A percentile compares a stretch with the other conserved stretches of the same genome.
Conservation (phyloP, 2,329 filamentous ascomycete genomes). For the Cercospora brassicicola region DNA sequence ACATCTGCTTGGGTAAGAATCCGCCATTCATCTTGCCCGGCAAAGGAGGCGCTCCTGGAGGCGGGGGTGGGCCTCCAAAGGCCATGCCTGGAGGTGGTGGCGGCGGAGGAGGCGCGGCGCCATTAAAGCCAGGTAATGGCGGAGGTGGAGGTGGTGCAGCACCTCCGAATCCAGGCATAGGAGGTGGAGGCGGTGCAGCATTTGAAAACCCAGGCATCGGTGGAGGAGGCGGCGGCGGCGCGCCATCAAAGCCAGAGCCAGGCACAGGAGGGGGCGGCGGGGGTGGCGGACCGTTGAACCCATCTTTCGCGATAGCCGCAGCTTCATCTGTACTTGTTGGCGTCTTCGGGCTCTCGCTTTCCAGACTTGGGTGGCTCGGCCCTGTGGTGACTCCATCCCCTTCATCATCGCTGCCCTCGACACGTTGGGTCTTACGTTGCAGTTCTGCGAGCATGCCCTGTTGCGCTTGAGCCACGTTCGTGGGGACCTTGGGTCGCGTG, state of each 20-base stretch:
- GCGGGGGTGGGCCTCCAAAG: slow-evolving; percentile 60
- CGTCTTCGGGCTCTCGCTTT: slow-evolving; percentile 68
- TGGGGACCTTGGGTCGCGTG: slow-evolving; percentile 66
- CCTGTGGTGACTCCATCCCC: slow-evolving; percentile 71
- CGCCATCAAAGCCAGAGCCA: slow-evolving; percentile 41
- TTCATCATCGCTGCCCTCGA: slow-evolving; percentile 72
- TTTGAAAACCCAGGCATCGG: slow-evolving; percentile 49
- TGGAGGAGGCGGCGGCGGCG: slow-evolving; percentile 47
- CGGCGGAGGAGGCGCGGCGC: slow-evolving; percentile 47
- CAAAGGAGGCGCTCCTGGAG: slow-evolving; percentile 66
- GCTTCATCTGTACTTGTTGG: slow-evolving; percentile 53
- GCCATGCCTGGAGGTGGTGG: slow-evolving; percentile 55
- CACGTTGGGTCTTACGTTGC: slow-evolving; percentile 69
- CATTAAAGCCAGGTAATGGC: slow-evolving; percentile 50
- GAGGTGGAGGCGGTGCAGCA: slow-evolving; percentile 43
- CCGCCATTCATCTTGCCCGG: slow-evolving; percentile 63
- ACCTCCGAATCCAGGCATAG: slow-evolving; percentile 48
- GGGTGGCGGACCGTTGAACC: slow-evolving; percentile 46
- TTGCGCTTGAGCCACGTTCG: slow-evolving; percentile 55
- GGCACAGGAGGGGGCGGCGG: slow-evolving; percentile 50
- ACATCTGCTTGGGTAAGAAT: slow-evolving; percentile 67
- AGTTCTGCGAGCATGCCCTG: slow-evolving; percentile 70
- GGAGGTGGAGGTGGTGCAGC: slow-evolving; percentile 44
- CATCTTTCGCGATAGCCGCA: slow-evolving; percentile 27
- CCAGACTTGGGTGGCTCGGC: slow-evolving; percentile 71